Conservation (phyloP, 2,329 filamentous ascomycete genomes). For the Rutstroemia sp. region DNA sequence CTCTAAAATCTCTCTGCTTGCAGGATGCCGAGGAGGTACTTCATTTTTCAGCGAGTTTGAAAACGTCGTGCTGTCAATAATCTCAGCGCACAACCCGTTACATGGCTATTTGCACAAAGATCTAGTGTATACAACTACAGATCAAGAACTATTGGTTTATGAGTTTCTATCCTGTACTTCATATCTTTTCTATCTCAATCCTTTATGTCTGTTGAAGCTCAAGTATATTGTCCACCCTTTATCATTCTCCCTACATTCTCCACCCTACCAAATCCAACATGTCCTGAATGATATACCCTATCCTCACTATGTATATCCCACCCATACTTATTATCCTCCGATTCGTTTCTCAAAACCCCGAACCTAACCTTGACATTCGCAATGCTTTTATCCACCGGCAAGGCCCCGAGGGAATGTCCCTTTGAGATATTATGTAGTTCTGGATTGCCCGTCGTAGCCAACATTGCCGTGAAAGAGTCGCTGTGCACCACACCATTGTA, state of each 20-base stretch:
- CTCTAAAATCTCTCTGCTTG: too few species aligned
- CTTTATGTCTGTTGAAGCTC: background rate
- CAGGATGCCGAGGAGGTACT: too few species aligned
- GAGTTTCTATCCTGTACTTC: too few species aligned
- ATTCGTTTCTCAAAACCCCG: background rate
- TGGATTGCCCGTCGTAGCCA: conserved; percentile 11
- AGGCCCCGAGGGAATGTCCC: conserved; percentile 9
- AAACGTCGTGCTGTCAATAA: too few species aligned
- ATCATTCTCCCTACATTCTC: background rate
- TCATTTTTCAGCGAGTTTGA: too few species aligned
- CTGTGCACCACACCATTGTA: conserved; percentile 13
- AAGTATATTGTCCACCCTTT: background rate
- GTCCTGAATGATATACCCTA: background rate
- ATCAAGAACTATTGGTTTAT: too few species aligned
- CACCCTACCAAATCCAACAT: background rate
- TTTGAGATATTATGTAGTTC: conserved; percentile 4
- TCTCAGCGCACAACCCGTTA: too few species aligned
- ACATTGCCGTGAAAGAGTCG: conserved; percentile 14
- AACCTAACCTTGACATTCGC: background rate
- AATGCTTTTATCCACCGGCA: background rate
- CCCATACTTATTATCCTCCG: background rate
- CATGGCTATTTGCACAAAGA: too few species aligned
- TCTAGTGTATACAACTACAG: too few species aligned
- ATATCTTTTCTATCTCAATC: too few species aligned
- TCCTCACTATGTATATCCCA: background rate